These are phyloP conservation scores for Conringia planisiliqua DNA, from an alignment of 345 rosid genomes.

Conservation along the genomic window DNA sequence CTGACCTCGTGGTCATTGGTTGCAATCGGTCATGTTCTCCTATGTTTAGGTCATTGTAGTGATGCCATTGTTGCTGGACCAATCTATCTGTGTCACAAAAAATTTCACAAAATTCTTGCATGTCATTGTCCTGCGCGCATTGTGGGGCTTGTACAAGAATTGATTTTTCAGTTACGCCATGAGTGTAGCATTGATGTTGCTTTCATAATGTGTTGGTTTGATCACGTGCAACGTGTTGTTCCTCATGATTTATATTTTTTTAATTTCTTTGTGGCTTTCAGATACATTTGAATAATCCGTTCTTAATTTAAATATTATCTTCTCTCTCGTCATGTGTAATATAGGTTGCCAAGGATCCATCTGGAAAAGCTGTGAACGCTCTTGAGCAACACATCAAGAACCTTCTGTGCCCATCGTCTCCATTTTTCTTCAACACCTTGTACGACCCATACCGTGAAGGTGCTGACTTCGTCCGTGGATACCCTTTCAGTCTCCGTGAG, in stretches of 20 bases:
- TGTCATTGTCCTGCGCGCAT: constrained; percentile 24
- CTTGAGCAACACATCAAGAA: constrained; percentile 91
- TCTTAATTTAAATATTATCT: background rate
- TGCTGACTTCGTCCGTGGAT: constrained; percentile 90
- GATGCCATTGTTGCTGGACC: background rate
- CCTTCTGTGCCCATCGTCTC: constrained; percentile 69
- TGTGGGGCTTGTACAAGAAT: constrained; percentile 4
- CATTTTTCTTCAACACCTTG: constrained; percentile 86
- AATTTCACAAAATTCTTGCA: constrained; percentile 25
- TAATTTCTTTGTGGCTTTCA: background rate
- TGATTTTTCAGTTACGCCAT: constrained; percentile 25
- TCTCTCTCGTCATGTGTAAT: constrained; percentile 14
- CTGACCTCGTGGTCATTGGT: background rate
- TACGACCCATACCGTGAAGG: constrained; percentile 84
- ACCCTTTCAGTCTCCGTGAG: constrained; percentile 92
- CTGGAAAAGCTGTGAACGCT: constrained; percentile 81
- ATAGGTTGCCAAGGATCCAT: constrained; percentile 90
- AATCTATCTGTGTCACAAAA: background rate
- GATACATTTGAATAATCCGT: background rate
- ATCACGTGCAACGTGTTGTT: constrained; percentile 28
- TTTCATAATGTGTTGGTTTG: constrained; percentile 15
- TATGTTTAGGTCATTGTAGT: background rate
- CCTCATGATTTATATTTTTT: background rate
- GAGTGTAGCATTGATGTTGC: constrained; percentile 24
- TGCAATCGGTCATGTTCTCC: background rate